Base-by-base conservation (phyloP, 208 protist species). In the Leishmania martiniquensis region DNA sequence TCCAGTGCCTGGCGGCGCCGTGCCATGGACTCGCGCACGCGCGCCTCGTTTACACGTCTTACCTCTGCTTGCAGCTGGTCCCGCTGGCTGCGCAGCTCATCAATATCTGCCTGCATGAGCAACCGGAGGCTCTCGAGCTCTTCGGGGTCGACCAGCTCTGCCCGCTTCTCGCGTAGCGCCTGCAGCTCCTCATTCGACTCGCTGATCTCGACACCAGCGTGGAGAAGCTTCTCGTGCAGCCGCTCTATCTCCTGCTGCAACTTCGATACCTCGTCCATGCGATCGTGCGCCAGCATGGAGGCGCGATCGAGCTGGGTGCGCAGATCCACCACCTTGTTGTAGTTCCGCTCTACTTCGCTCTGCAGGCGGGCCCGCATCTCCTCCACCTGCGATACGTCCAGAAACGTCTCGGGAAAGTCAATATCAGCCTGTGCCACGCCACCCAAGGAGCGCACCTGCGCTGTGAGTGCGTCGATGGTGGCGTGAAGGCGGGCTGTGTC, bases 301-400 rank as follows among this genome's bases (percentile, higher is more conserved):
- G 94, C 79, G 39, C 91, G 89, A 60, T 97, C 93, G 39, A 97
- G 85, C 81, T 97, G 88, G 20, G 91, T 91, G 44, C 78, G 86
- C 49, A 97, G 78, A 60, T 94, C 89, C 1, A 91, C 85, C 7
- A 84, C 85, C 77, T 97, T 97, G 62, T 86, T 82, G 51, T 83
- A 84, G 52, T 92, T 81, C 4, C 91, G 85, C 55, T 94, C 88
- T 54, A 89, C 55, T 70, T 97, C 93, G 1, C 81, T 82, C 69
- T 89, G 77, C 55, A 94, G 77, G 32, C 80, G 83, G 1, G 54
- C 60, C 75, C 91, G 87, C 75, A 97, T 93, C 83, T 97, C 93
- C 75, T 97, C 91, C 66, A 95, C 89, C 83, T 97, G 93, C 47
- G 88, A 85, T 68, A 97, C 87, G 52, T 97, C 93, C 25, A 97